Evolutionary conservation across 495 filamentous ascomycete species (phyloP).

Genomic region (Daldinia decipiens): DNA sequence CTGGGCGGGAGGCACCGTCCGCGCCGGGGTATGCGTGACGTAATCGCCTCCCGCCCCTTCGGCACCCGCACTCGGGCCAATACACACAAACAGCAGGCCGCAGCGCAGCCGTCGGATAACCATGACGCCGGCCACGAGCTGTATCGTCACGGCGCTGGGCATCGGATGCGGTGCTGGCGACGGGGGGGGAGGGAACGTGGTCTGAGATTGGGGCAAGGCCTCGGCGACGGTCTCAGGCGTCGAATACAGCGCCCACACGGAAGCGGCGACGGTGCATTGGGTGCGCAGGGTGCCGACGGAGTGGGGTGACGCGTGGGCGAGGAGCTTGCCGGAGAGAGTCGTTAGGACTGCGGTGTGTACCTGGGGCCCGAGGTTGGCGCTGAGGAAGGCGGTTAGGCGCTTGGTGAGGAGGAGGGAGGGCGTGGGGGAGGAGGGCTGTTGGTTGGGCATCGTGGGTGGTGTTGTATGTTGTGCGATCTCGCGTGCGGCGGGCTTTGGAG

Average conservation of each 20-base stretch:
- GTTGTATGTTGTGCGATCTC: neutral
- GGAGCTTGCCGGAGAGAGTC: constrained; percentile 59
- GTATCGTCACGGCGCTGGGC: constrained; percentile 56
- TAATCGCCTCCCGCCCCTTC: constrained; percentile 14
- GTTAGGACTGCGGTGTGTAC: constrained; percentile 57
- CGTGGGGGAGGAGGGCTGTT: constrained; percentile 41
- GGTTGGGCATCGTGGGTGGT: constrained; percentile 37
- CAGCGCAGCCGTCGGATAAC: constrained; percentile 59
- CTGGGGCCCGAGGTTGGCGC: constrained; percentile 55
- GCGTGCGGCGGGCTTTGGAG: neutral
- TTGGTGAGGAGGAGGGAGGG: constrained; percentile 61
- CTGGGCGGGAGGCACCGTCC: constrained; percentile 26
- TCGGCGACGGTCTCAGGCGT: constrained; percentile 30
- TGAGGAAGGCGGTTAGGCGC: constrained; percentile 60
- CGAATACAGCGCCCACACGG: constrained; percentile 56
- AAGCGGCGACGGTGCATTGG: constrained; percentile 61
- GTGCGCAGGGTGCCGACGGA: constrained; percentile 56
- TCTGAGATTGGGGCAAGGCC: constrained; percentile 21
- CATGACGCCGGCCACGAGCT: constrained; percentile 58
- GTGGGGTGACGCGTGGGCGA: constrained; percentile 58
- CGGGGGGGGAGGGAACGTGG: constrained; percentile 8
- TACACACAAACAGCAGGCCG: constrained; percentile 63
- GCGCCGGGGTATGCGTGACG: neutral
- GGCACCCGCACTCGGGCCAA: constrained; percentile 52
- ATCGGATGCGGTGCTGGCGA: too few species aligned